phyloP scores from a whole-genome alignment of 2,329 filamentous ascomycete genomes.

The Boeremia lycopersici region DNA sequence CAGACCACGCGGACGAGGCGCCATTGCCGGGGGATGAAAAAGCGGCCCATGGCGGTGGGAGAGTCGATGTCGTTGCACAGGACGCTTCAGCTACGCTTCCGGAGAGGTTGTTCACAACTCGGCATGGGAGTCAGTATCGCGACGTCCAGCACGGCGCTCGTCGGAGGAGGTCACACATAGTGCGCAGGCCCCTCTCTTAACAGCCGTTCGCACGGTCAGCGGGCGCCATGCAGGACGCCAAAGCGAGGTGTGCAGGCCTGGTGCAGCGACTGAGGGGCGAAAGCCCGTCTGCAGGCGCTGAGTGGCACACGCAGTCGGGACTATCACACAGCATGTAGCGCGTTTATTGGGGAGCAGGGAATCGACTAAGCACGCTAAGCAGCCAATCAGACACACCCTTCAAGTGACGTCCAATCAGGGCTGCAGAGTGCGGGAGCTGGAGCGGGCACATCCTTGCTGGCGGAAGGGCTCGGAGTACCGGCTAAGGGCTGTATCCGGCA shows the following conservation, averaged over 20 bases:
- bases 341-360: no score
- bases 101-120: constrained; percentile 15
- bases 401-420: constrained; percentile 32
- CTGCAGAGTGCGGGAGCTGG: constrained; percentile 11
- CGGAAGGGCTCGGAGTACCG: constrained; percentile 3
- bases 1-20: constrained; percentile 59
- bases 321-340: constrained; percentile 36
- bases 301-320: constrained; percentile 37
- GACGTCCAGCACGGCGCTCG: constrained; percentile 16
- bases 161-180: constrained; percentile 15
- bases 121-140: constrained; percentile 14
- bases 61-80: not conserved
- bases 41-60: constrained; percentile 28
- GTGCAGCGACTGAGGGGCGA: constrained; percentile 27
- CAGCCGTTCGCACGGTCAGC: constrained; percentile 24
- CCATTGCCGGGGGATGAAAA: constrained; percentile 64
- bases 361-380: no score
- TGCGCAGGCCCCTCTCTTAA: constrained; percentile 29
- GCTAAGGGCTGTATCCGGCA: constrained; percentile 2
- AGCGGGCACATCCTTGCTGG: constrained; percentile 10
- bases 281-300: constrained; percentile 37
- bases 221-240: constrained; percentile 21
- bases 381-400: no score
- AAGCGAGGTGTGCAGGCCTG: constrained; percentile 16
- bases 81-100: constrained; percentile 14